A percentile compares a stretch with the other conserved stretches of the same genome.
Evolutionary conservation across 2,329 filamentous ascomycete species (phyloP).

Genomic region (Scedosporium minutisporum): DNA sequence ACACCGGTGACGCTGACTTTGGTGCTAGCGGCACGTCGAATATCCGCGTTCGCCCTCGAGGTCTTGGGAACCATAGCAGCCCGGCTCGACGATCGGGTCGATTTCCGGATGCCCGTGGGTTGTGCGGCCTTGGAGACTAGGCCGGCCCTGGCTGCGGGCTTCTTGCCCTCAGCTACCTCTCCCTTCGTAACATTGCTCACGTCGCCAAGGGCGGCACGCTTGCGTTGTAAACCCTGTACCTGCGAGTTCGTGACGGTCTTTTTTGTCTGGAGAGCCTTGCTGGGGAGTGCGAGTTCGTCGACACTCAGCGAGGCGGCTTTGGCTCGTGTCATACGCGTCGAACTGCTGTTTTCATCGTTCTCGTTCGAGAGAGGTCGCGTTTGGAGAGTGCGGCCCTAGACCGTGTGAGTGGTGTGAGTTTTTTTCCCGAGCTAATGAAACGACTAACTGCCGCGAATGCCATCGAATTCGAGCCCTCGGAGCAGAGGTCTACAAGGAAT

Average conservation of each 20-base stretch:
- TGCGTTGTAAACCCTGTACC: slow-evolving; percentile 42
- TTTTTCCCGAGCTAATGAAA: too few relatives aligned
- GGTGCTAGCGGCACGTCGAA: slow-evolving; percentile 63
- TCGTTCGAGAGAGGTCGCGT: slow-evolving; percentile 70
- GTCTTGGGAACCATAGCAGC: slow-evolving; percentile 58
- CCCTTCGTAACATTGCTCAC: slow-evolving; percentile 90
- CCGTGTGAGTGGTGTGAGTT: neutral
- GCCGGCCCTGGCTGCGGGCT: slow-evolving; percentile 54
- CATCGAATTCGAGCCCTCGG: too few relatives aligned
- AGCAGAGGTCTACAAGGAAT: neutral
- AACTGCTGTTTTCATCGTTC: slow-evolving; percentile 80
- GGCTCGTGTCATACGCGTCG: slow-evolving; percentile 82
- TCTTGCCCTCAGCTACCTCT: slow-evolving; percentile 65
- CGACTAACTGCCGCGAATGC: too few relatives aligned
- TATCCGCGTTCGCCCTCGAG: slow-evolving; percentile 47
- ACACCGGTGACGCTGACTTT: slow-evolving; percentile 59
- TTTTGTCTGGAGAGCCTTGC: slow-evolving; percentile 59
- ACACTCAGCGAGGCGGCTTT: slow-evolving; percentile 67
- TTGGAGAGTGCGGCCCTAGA: slow-evolving; percentile 1
- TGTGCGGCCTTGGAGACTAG: slow-evolving; percentile 73
- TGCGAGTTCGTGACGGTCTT: slow-evolving; percentile 46
- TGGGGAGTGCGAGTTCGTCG: slow-evolving; percentile 44
- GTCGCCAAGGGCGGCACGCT: slow-evolving; percentile 80
- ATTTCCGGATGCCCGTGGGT: slow-evolving; percentile 74
- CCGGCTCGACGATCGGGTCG: slow-evolving; percentile 49